These are phyloP conservation scores for Myriosclerotinia scirpicola DNA, from an alignment of 2,329 filamentous ascomycete species.

Conservation along the genomic window DNA sequence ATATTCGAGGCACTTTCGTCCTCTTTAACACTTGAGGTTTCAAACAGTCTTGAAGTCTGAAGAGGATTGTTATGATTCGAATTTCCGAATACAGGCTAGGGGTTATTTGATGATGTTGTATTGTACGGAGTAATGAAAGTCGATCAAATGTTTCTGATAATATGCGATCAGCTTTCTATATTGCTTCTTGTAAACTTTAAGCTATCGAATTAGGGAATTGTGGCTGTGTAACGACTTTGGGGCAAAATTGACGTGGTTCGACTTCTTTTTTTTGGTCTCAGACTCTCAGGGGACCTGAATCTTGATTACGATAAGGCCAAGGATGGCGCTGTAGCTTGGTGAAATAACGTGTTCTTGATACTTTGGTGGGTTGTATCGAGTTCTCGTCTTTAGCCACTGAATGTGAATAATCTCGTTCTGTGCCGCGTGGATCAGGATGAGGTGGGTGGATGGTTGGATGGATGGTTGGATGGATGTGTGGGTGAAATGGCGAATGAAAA, in stretches of 20 bases:
- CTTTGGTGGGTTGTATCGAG: not conserved
- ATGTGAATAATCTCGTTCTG: too few relatives aligned
- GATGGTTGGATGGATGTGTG: not conserved
- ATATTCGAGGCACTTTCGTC: conserved; percentile 16
- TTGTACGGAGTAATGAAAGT: not conserved
- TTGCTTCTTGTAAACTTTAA: too few relatives aligned
- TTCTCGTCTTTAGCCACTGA: too few relatives aligned
- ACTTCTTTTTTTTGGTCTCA: too few relatives aligned
- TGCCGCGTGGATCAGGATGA: too few relatives aligned
- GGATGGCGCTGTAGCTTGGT: not conserved
- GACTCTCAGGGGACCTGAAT: conserved; percentile 1
- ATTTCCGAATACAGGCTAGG: too few relatives aligned
- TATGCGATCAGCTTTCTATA: too few relatives aligned
- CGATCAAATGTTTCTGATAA: not conserved
- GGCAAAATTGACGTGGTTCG: too few relatives aligned
- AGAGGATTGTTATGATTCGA: too few relatives aligned
- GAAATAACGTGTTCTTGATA: not conserved
- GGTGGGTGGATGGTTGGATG: too few relatives aligned
- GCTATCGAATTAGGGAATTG: too few relatives aligned
- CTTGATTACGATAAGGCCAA: conserved; percentile 7
- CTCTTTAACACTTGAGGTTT: conserved; percentile 10
- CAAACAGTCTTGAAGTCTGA: not conserved
- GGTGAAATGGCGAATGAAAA: not conserved
- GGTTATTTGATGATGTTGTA: not conserved
- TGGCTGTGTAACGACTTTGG: too few relatives aligned